Evolutionary conservation across 108 stramenopile species (phyloP).

Genomic region (Stephanodiscus triporus): DNA sequence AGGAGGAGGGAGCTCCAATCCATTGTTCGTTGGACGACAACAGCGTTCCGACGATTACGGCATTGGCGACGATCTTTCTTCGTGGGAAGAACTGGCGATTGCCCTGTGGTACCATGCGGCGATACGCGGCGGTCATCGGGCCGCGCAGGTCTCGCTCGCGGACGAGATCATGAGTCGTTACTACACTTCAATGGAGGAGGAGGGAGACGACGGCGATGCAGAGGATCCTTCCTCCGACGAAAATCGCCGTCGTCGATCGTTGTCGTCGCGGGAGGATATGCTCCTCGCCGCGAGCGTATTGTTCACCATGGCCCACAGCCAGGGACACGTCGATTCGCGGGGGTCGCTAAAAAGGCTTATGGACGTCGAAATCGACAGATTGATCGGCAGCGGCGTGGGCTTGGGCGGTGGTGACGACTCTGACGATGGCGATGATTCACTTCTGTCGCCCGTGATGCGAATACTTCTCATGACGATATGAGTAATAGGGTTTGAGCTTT

Average conservation of each 20-base stretch:
- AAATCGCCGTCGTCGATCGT: background rate
- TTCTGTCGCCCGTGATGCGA: background rate
- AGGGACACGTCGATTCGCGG: conserved; percentile 48
- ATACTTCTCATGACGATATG: background rate
- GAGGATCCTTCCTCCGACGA: background rate
- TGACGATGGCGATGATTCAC: background rate
- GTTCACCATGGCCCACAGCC: conserved; percentile 64
- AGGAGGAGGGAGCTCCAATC: conserved; percentile 12
- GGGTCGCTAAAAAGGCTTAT: conserved; percentile 56
- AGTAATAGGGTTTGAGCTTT: background rate
- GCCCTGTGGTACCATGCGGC: conserved; percentile 61
- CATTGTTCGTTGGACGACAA: background rate
- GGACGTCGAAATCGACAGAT: conserved; percentile 46
- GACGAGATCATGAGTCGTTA: conserved; percentile 59
- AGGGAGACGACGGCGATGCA: conserved; percentile 4
- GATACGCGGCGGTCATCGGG: conserved; percentile 57
- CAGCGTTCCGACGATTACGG: background rate
- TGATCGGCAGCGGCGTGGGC: background rate
- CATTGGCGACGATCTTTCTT: background rate
- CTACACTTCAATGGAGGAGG: conserved; percentile 16
- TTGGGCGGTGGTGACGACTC: background rate
- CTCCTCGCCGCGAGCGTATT: conserved; percentile 50
- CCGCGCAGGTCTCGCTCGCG: conserved; percentile 63
- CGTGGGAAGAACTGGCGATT: conserved; percentile 33
- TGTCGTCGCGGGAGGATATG: conserved; percentile 16